A percentile compares a stretch with the other conserved stretches of the same genome.
These are phyloP conservation scores for Coelastrella sp. DNA, from an alignment of 139 green algal genomes.

Conservation along the genomic window DNA sequence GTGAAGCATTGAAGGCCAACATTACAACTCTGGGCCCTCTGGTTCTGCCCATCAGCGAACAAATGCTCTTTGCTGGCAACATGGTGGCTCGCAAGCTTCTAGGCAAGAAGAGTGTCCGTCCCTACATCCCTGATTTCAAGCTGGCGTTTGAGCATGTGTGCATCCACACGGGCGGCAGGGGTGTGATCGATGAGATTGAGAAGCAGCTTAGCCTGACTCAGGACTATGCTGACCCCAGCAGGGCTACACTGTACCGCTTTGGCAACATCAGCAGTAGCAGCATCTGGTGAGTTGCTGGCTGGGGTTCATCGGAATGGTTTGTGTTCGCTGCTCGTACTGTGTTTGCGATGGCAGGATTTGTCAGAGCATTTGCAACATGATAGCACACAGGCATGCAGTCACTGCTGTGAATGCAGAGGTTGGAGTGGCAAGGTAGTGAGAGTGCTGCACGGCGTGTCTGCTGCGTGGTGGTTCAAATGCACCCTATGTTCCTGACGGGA, in stretches of 20 bases:
- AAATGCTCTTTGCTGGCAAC: slow-evolving; percentile 95
- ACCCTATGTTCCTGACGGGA: too few relatives aligned
- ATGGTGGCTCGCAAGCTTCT: slow-evolving; percentile 88
- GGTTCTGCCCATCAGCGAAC: slow-evolving; percentile 95
- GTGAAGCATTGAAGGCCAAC: slow-evolving; percentile 85
- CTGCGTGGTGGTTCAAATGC: too few relatives aligned
- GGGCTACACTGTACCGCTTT: slow-evolving; percentile 87
- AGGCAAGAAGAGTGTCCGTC: slow-evolving; percentile 45
- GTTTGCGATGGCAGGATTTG: too few relatives aligned
- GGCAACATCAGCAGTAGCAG: slow-evolving; percentile 90
- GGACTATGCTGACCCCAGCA: slow-evolving; percentile 79
- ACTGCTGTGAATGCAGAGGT: too few relatives aligned
- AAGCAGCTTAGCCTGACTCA: slow-evolving; percentile 88
- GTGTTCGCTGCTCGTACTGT: too few relatives aligned
- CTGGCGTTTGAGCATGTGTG: slow-evolving; percentile 98
- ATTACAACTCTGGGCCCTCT: slow-evolving; percentile 97
- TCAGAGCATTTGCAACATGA: too few relatives aligned
- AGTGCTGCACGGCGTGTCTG: too few relatives aligned
- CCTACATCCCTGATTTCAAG: slow-evolving; percentile 99
- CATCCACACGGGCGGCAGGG: slow-evolving; percentile 96
- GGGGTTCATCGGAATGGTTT: too few relatives aligned
- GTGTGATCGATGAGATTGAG: slow-evolving; percentile 97
- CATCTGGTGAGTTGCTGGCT: slow-evolving; percentile 73
- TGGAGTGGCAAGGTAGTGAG: too few relatives aligned
- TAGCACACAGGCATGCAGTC: too few relatives aligned